These are phyloP conservation scores for Sordariomycetes sp. DNA, from an alignment of 2,329 filamentous ascomycete species.

Conservation along the genomic window DNA sequence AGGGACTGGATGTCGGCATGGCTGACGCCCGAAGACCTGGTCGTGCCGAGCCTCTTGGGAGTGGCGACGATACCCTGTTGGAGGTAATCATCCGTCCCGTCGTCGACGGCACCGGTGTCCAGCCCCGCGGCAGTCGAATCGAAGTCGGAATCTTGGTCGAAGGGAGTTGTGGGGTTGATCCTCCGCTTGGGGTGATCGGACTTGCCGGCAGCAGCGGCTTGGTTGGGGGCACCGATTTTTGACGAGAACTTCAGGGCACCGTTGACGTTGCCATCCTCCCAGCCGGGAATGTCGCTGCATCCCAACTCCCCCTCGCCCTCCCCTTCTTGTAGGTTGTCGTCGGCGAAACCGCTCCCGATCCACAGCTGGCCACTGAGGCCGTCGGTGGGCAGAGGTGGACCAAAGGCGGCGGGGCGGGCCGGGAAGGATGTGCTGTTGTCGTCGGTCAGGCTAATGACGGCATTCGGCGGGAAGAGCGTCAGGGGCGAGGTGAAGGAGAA, in stretches of 20 bases:
- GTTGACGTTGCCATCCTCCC: conserved; percentile 53
- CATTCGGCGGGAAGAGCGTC: conserved; percentile 87
- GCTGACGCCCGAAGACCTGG: conserved; percentile 27
- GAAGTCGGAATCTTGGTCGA: neutral
- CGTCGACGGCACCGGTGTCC: conserved; percentile 32
- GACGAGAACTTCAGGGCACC: conserved; percentile 27
- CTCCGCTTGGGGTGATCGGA: conserved; percentile 22
- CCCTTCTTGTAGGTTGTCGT: conserved; percentile 57
- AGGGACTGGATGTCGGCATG: conserved; percentile 88
- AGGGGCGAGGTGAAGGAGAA: conserved; percentile 68
- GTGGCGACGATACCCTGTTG: conserved; percentile 38
- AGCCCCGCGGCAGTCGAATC: conserved; percentile 13
- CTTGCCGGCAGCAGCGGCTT: conserved; percentile 10
- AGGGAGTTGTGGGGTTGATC: conserved; percentile 6
- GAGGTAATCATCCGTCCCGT: conserved; percentile 79
- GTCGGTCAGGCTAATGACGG: conserved; percentile 90
- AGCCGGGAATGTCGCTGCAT: conserved; percentile 88
- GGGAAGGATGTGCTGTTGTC: conserved; percentile 98
- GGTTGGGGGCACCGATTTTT: conserved; percentile 15
- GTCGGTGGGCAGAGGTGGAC: conserved; percentile 61
- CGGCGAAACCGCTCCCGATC: conserved; percentile 86
- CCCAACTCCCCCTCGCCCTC: conserved; percentile 75
- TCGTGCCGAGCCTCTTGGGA: conserved; percentile 20
- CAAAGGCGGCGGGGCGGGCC: conserved; percentile 86
- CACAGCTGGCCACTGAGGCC: conserved; percentile 85